Base-by-base conservation (phyloP, 768 basidiomycete genomes). In the Lentinula detonsa region DNA sequence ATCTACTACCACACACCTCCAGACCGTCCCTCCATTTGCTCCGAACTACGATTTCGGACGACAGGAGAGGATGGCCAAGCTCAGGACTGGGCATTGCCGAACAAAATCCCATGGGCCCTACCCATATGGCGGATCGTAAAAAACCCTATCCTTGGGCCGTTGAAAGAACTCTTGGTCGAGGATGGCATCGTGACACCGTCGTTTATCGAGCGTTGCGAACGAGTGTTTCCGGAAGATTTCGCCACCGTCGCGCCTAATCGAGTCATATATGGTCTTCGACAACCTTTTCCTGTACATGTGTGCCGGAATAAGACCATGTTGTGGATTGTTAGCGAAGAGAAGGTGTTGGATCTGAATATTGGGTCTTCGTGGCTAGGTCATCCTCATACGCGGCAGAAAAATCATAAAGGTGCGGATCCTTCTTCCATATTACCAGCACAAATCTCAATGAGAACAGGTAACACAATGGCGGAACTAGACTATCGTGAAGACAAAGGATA, bases 331-430 rank as follows among this genome's bases (percentile, higher is more conserved):
- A 45, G 57, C 7, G 57, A 59, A 16, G 57, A 59, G 15, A 59
- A 49, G 28, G 57, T 59, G 35, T 33, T 59, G 11, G 57, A 59
- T 59, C 18, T 59, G 6, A 16, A 59, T 49, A 59, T 59, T 59
- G 57, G 57, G 28, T 46, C 57, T 9, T 18, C 57, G 15, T 59
- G 43, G 45, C 6, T 59, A 33, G 57, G 57, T 10, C 31, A 59
- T 35, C 57, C 57, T 45, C 18, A 21, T 21, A 37, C 48, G 21
- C 45, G 57, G 28, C 57, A 49, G 21, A 59, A 33, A 28, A 48
- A 50, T 21, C 48, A 59, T 8, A 23, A n/a, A 59, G 57, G 57
- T 59, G 46, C 23, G 46, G 6, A 2, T 28, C 15, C 11, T 23
- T 6, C 5, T 56, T 40, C 10, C 21, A 31, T 28, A 7, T 34